Evolutionary conservation across 192 early-diverging fungal species (phyloP).

Genomic region (Rhizophagus prolifer): DNA sequence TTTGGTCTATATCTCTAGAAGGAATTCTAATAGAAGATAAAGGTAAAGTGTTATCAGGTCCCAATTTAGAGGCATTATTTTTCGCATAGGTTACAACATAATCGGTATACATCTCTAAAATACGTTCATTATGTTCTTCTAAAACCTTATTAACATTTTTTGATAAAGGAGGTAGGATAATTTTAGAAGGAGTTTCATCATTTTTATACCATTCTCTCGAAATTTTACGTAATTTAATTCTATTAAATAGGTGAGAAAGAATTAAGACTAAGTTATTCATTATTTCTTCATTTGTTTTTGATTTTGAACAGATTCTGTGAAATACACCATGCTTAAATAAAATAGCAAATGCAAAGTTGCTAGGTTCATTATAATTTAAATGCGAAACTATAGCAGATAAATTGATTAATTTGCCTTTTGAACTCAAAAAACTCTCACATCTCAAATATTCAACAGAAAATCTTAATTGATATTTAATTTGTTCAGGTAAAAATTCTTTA

Average conservation of each 20-base stretch:
- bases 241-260: slow-evolving; percentile 22
- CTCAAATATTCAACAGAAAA: slow-evolving; percentile 47
- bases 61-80: not conserved
- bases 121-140: slow-evolving; percentile 19
- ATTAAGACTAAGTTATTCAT: slow-evolving; percentile 15
- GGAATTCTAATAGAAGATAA: slow-evolving; percentile 19
- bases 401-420: slow-evolving; percentile 25
- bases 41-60: slow-evolving; percentile 7
- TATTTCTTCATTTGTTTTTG: not conserved
- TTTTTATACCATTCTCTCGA: not conserved
- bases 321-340: slow-evolving; percentile 42
- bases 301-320: slow-evolving; percentile 22
- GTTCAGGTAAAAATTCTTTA: slow-evolving; percentile 29
- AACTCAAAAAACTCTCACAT: slow-evolving; percentile 32
- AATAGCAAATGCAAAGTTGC: slow-evolving; percentile 42
- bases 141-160: not conserved
- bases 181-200: slow-evolving; percentile 10
- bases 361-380: slow-evolving; percentile 38
- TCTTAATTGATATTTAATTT: slow-evolving; percentile 43
- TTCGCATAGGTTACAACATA: slow-evolving; percentile 17
- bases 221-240: slow-evolving; percentile 6
- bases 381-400: slow-evolving; percentile 33
- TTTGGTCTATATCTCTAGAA: not conserved
- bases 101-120: slow-evolving; percentile 21
- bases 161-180: slow-evolving; percentile 8